phyloP scores from a whole-genome alignment of 2,329 filamentous ascomycete genomes.

The Alternaria conjuncta region DNA sequence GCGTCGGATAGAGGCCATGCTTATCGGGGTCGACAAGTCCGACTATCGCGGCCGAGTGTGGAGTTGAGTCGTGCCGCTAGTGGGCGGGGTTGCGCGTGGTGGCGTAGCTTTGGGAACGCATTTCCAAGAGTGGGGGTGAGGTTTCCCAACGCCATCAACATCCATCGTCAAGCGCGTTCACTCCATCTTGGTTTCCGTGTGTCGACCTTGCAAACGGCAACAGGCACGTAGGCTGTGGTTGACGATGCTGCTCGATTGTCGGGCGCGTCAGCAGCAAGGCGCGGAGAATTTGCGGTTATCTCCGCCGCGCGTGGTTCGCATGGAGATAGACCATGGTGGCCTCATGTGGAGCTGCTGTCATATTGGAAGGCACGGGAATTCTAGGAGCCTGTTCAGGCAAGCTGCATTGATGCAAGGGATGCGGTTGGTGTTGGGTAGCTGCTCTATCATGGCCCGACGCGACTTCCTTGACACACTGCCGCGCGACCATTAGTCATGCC shows the following conservation, averaged over 20 bases:
- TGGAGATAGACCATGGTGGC: background rate
- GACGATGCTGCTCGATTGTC: background rate
- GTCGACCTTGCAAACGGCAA: background rate
- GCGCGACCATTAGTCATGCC: constrained; percentile 18
- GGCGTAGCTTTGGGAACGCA: constrained; percentile 8
- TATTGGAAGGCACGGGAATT: background rate
- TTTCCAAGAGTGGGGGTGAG: constrained; percentile 24
- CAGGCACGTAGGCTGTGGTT: background rate
- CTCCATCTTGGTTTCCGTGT: background rate
- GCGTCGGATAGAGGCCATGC: constrained; percentile 12
- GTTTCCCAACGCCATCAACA: background rate
- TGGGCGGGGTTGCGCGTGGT: constrained; percentile 23
- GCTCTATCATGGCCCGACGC: background rate
- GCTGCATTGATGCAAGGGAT: background rate
- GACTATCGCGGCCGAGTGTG: constrained; percentile 19
- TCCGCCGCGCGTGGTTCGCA: background rate
- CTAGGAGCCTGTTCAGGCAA: background rate
- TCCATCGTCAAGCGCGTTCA: background rate
- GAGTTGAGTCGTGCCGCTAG: constrained; percentile 13
- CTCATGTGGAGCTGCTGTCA: background rate
- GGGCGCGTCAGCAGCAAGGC: background rate
- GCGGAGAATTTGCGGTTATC: background rate
- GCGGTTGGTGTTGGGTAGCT: background rate
- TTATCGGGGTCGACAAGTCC: constrained; percentile 22
- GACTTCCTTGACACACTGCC: constrained; percentile 18